phyloP scores from a whole-genome alignment of 805 yeast species.

The Metschnikowia kunwiensis region DNA sequence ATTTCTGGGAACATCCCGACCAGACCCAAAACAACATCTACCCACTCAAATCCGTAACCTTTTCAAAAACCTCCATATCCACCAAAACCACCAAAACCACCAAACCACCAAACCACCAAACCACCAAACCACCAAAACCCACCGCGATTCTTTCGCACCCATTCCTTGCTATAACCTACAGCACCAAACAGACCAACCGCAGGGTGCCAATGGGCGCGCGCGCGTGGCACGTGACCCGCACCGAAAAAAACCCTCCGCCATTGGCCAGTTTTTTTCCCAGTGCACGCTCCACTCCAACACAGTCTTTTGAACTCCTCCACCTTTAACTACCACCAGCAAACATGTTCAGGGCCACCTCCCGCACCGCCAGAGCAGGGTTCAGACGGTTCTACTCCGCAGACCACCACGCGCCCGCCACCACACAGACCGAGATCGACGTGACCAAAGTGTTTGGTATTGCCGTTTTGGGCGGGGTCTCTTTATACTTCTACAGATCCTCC shows the following conservation, averaged over 20 bases:
- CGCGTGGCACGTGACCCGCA: conserved; percentile 7
- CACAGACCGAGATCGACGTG: conserved; percentile 34
- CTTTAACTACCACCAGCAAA: neutral
- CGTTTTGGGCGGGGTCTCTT: conserved; percentile 35
- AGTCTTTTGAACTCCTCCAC: neutral
- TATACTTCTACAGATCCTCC: conserved; percentile 21
- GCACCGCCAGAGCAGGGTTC: conserved; percentile 15
- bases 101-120: no score
- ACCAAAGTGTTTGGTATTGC: conserved; percentile 43
- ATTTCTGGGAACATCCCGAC: no score
- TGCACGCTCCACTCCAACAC: neutral
- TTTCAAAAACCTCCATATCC: no score
- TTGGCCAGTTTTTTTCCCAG: conserved; percentile 10
- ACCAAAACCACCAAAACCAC: no score
- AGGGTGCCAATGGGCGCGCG: no score
- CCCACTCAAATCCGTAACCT: no score
- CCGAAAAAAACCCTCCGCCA: conserved; percentile 7
- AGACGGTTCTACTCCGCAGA: conserved; percentile 17
- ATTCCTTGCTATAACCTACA: no score
- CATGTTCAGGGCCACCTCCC: conserved; percentile 20
- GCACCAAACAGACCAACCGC: no score
- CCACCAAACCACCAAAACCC: no score
- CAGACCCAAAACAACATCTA: no score
- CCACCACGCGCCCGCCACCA: conserved; percentile 17
- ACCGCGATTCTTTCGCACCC: no score